Base-by-base conservation (phyloP, 129 eudicot genomes). In the Mikania micrantha region DNA sequence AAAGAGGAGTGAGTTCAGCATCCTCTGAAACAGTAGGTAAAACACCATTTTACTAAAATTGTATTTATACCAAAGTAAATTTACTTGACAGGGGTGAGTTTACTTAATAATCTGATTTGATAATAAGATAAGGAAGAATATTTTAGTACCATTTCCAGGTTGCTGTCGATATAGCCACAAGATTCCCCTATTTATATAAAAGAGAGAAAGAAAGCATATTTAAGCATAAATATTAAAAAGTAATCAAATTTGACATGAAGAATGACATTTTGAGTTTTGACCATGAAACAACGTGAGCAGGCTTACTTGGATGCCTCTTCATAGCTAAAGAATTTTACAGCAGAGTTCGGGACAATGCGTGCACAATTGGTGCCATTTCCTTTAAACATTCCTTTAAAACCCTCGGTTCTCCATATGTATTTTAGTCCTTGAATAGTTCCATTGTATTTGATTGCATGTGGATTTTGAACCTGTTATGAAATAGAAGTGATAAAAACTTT, bases 311-410 rank as follows among this genome's bases (percentile, higher is more conserved):
- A 88, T 40, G 98, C 98, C 83, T 93, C 88, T 69, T 93, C 98
- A 62, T 86, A 93, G 88, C 98, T 93, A 86, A 88, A 93, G 83
- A 93, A 93, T 80, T 93, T 93, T 53, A 93, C 96, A 4, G 98
- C 98, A 40, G 96, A 88, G 75, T 93, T 93, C 34, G 98, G 98
- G 39, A 93, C 90, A 57, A 93, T 93, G 39, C 98, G 96, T 68
- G 98, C 98, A 83, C 98, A 93, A 74, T 93, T 93, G 31, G 98
- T 84, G 31, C 96, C 98, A 79, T 93, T 93, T 60, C 98, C 98
- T 83, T 93, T 93, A 68, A 93, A 93, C 81, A 93, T 72, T 75
- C 98, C 98, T 73, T 85, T 54, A n/a, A 93, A 47, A n/a, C 98
- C 98, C 76, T 93, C 98, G 59, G 98, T 86, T 68, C 83, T 83